These are phyloP conservation scores for Astragalus glycyphyllos DNA, from an alignment of 306 rosid genomes.

Conservation along the genomic window DNA sequence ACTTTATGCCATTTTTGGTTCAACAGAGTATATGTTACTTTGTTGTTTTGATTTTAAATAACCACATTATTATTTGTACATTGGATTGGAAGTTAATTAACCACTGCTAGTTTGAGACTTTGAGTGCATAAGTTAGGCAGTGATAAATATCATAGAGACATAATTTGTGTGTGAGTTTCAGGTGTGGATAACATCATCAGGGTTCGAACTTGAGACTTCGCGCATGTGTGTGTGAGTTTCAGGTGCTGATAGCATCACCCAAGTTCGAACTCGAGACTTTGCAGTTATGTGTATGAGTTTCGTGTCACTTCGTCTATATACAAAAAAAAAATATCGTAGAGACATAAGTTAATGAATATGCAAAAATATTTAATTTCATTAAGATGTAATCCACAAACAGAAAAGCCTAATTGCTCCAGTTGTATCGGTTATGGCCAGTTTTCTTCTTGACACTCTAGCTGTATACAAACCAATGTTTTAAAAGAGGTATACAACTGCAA, in stretches of 20 bases:
- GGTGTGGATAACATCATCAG: no score
- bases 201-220: no score
- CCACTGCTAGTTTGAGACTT: constrained; percentile 6
- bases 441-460: constrained; percentile 37
- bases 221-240: no score
- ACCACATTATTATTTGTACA: constrained; percentile 45
- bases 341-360: constrained; percentile 27
- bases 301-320: no score
- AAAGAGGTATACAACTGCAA: no score
- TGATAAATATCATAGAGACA: neutral
- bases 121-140: constrained; percentile 7
- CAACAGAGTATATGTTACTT: constrained; percentile 39
- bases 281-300: no score
- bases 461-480: no score
- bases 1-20: constrained; percentile 43
- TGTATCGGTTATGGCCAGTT: constrained; percentile 40
- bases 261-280: no score
- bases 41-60: constrained; percentile 37
- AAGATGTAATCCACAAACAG: constrained; percentile 49
- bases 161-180: no score
- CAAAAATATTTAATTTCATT: constrained; percentile 37
- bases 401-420: constrained; percentile 48
- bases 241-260: no score
- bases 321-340: no score
- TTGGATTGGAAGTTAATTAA: constrained; percentile 27